A percentile compares a stretch with the other conserved stretches of the same genome.
Conservation (phyloP, 352 stramenopile species). For the Globisporangium solare region DNA sequence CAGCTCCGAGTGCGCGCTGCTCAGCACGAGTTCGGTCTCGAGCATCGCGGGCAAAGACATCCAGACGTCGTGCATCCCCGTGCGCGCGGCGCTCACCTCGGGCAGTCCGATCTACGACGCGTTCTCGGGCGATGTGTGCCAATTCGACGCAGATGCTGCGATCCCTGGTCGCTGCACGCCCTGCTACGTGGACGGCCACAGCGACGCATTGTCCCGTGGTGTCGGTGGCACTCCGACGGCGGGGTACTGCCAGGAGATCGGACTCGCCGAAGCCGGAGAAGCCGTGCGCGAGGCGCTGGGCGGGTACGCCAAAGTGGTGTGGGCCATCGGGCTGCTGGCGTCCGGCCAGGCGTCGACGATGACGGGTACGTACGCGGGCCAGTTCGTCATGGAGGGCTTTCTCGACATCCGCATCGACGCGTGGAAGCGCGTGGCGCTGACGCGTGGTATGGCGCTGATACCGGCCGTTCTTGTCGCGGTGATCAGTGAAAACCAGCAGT, state of each 20-base stretch:
- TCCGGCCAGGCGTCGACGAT: constrained; percentile 90
- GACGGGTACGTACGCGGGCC: constrained; percentile 91
- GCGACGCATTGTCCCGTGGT: constrained; percentile 4
- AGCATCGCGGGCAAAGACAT: constrained; percentile 44
- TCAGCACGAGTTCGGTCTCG: constrained; percentile 51
- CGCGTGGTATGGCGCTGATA: constrained; percentile 78
- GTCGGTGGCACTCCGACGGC: constrained; percentile 17
- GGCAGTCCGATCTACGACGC: constrained; percentile 60
- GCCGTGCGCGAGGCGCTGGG: constrained; percentile 63
- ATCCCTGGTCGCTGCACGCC: constrained; percentile 22
- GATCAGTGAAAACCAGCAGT: constrained; percentile 42
- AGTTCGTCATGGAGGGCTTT: constrained; percentile 95
- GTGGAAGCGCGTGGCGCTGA: constrained; percentile 84
- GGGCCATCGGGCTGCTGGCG: constrained; percentile 88
- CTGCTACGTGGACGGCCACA: constrained; percentile 46
- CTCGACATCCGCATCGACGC: constrained; percentile 76
- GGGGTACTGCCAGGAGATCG: constrained; percentile 80
- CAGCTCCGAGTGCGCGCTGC: constrained; percentile 39
- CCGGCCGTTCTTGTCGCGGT: constrained; percentile 75
- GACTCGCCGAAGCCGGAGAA: constrained; percentile 59
- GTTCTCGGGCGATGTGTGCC: constrained; percentile 42
- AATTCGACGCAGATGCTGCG: constrained; percentile 19
- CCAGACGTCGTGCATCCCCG: constrained; percentile 61
- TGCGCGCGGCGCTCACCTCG: constrained; percentile 41
- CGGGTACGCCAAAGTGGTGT: constrained; percentile 64